Conservation (phyloP, 148 eudicot genomes). For the Diospyros lotus region DNA sequence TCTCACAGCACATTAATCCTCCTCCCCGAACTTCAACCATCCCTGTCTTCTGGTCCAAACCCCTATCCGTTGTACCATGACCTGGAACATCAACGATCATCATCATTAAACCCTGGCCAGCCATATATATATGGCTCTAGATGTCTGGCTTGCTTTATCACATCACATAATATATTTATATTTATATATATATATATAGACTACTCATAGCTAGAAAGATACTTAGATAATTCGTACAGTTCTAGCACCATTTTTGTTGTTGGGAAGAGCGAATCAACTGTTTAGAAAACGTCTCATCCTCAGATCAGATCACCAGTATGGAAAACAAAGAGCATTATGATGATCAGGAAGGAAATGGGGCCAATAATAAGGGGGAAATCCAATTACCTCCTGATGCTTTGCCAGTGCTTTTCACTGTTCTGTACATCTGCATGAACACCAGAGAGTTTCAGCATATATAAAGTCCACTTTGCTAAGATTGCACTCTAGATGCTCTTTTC, state of each 20-base stretch:
- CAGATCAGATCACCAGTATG: background rate
- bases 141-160: slow-evolving; percentile 8
- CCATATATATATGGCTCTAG: no score
- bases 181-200: no score
- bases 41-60: slow-evolving; percentile 28
- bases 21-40: slow-evolving; percentile 16
- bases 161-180: background rate
- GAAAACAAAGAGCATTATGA: slow-evolving; percentile 8
- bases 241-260: background rate
- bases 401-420: slow-evolving; percentile 96
- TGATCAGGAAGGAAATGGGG: slow-evolving; percentile 8
- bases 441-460: slow-evolving; percentile 9
- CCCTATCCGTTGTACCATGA: slow-evolving; percentile 18
- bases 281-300: background rate
- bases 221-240: background rate
- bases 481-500: slow-evolving; percentile 31
- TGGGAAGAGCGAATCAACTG: background rate
- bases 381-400: slow-evolving; percentile 45
- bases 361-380: slow-evolving; percentile 10
- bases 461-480: slow-evolving; percentile 23
- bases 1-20: slow-evolving; percentile 22
- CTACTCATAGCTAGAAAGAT: no score
- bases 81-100: slow-evolving; percentile 22
- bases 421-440: slow-evolving; percentile 80
- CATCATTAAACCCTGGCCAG: background rate